phyloP scores from a whole-genome alignment of 192 early-diverging fungal genomes.

The Pecoramyces ruminantium region DNA sequence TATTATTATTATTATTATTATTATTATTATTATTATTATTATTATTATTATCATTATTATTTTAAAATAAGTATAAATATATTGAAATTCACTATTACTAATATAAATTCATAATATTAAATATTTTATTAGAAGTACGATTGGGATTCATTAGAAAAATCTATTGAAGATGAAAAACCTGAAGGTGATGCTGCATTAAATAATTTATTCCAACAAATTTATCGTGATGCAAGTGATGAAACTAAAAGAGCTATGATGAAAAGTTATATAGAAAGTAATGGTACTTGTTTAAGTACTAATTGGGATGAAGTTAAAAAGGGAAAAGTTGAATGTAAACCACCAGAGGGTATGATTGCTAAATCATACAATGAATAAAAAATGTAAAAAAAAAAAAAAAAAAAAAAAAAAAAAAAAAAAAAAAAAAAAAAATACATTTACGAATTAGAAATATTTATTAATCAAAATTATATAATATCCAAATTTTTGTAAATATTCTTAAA shows the following conservation, averaged over 20 bases:
- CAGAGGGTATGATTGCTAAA: constrained; percentile 81
- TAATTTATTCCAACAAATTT: constrained; percentile 82
- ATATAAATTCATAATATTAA: no score
- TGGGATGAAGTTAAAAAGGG: constrained; percentile 81
- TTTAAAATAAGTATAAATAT: no score
- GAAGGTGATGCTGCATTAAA: constrained; percentile 84
- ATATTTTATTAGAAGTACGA: constrained; percentile 43
- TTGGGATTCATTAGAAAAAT: constrained; percentile 69
- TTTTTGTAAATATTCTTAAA: no score
- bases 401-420: no score
- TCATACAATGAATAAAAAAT: background rate
- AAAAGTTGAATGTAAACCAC: constrained; percentile 72
- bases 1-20: no score
- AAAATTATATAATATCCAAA: no score
- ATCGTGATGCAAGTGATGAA: constrained; percentile 75
- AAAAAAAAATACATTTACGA: no score
- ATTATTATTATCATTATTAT: no score
- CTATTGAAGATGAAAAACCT: constrained; percentile 57
- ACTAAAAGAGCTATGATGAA: constrained; percentile 92
- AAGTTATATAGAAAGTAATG: constrained; percentile 86
- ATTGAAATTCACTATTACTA: no score
- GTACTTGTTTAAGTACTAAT: constrained; percentile 86
- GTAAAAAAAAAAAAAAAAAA: no score
- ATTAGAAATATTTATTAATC: no score
- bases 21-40: no score